These are phyloP conservation scores for Oenanthe sinensis DNA, from an alignment of 129 eudicot species.

Conservation along the genomic window DNA sequence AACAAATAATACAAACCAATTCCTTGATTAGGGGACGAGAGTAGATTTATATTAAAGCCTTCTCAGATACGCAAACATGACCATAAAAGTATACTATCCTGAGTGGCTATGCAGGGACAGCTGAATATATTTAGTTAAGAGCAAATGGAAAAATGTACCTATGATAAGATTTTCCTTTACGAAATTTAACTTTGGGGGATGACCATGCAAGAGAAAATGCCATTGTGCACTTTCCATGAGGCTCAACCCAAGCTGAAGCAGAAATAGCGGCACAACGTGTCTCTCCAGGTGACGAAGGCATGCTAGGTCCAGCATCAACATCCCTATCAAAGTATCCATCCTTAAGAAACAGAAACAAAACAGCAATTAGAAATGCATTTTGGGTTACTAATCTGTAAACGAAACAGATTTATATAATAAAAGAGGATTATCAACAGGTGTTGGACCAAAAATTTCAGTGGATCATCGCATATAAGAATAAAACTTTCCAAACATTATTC, in stretches of 20 bases:
- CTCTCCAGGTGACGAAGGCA: conserved; percentile 89
- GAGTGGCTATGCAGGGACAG: neutral
- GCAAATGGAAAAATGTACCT: conserved; percentile 39
- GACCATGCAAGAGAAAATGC: conserved; percentile 93
- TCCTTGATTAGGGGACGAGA: neutral
- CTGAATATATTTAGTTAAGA: neutral
- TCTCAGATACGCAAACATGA: neutral
- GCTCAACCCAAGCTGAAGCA: conserved; percentile 96
- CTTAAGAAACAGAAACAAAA: conserved; percentile 29
- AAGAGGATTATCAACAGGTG: neutral
- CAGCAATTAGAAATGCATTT: neutral
- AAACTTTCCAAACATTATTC: neutral
- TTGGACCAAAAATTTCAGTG: neutral
- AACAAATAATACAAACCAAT: neutral
- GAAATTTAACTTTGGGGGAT: conserved; percentile 83
- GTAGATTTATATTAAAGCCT: neutral
- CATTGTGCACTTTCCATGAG: conserved; percentile 92
- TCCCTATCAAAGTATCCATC: conserved; percentile 79
- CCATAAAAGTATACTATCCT: neutral
- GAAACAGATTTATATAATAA: neutral
- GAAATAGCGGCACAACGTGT: conserved; percentile 91
- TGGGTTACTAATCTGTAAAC: neutral
- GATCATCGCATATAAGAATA: neutral
- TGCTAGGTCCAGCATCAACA: conserved; percentile 53
- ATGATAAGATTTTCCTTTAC: conserved; percentile 86